Base-by-base conservation (phyloP, 805 yeast genomes). In the Saturnispora dispora region DNA sequence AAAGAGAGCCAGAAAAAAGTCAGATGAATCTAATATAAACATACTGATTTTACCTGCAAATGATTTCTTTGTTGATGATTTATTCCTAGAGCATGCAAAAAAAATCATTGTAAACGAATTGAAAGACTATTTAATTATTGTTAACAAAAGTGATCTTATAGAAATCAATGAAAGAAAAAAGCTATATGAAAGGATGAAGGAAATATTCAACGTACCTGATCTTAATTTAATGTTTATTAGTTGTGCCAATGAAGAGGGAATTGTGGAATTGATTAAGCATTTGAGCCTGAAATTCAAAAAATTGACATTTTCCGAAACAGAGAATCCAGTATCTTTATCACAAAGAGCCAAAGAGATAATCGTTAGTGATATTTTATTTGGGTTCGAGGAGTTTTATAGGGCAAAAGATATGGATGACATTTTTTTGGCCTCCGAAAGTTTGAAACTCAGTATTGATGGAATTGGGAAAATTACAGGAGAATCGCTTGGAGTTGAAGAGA, bases 391-490 rank as follows among this genome's bases (percentile, higher is more conserved):
- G 53, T 88, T 86, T 60, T 61, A 75, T 17, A 51, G 61, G 1
- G 75, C 75, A 62, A 75, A 72, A 48, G 68, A 73, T 3, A 65
- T 71, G 17, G 78, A 78, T 41, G 97, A 90, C 57, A 79, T 88
- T 1, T 91, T 88, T 0, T 64, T 88, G 37, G 95, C 96, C 0
- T 71, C 87, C 0, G 96, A 91, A 53, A 82, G 85, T 51, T 71
- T 93, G 39, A 76, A 77, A 46, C 76, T 76, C 47, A 81, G 96
- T 0, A 81, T 84, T 18, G 88, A 84, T 13, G 96, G 96, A 0
- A 85, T 93, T 37, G 97, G 97, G 0, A 86, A 83, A 60, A 85
- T 93, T 25, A 90, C 97, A 0, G 99, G 98, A 1, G 85, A 86
- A 39, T 78, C 88, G 0, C 80, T 91, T 13, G 96, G 95, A 0